Percentiles rank a stretch among this genome's conserved stretches.
phyloP scores from a whole-genome alignment of 208 protist species.

The Crithidia mellificae region DNA sequence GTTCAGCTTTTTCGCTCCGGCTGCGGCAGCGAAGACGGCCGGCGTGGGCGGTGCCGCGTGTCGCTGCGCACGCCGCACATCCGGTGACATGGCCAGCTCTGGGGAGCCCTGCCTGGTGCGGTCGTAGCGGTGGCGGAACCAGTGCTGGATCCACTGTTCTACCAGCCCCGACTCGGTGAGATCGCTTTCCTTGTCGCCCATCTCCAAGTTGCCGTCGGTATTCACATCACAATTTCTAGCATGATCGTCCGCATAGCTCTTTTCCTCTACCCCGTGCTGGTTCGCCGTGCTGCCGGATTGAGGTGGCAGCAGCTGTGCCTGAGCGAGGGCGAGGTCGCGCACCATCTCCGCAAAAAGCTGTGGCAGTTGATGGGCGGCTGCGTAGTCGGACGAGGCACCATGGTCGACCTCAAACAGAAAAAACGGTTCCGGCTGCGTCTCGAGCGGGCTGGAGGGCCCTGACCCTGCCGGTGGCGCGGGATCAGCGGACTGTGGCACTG shows the following conservation, averaged over 20 bases:
- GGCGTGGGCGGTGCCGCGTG: not conserved
- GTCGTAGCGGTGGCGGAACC: constrained; percentile 20
- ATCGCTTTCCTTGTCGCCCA: no score
- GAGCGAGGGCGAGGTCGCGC: constrained; percentile 4
- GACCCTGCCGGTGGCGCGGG: not conserved
- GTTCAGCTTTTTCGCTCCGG: no score
- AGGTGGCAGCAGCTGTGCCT: constrained; percentile 1
- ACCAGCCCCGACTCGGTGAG: not conserved
- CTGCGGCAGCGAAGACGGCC: no score
- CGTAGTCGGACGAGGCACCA: not conserved
- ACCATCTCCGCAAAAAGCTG: constrained; percentile 20
- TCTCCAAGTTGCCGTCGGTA: no score
- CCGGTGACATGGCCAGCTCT: not conserved
- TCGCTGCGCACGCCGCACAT: not conserved
- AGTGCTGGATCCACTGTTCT: constrained; percentile 17
- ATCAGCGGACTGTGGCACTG: no score
- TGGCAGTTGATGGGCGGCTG: constrained; percentile 3
- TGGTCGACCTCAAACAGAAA: not conserved
- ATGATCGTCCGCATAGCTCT: no score
- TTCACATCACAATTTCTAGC: no score
- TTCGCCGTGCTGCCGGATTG: no score
- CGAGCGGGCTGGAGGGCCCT: not conserved
- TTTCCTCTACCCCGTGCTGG: no score
- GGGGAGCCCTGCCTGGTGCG: not conserved
- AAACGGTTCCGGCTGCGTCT: not conserved